phyloP scores from a whole-genome alignment of 2,329 filamentous ascomycete genomes.

The Shiraia sp. region DNA sequence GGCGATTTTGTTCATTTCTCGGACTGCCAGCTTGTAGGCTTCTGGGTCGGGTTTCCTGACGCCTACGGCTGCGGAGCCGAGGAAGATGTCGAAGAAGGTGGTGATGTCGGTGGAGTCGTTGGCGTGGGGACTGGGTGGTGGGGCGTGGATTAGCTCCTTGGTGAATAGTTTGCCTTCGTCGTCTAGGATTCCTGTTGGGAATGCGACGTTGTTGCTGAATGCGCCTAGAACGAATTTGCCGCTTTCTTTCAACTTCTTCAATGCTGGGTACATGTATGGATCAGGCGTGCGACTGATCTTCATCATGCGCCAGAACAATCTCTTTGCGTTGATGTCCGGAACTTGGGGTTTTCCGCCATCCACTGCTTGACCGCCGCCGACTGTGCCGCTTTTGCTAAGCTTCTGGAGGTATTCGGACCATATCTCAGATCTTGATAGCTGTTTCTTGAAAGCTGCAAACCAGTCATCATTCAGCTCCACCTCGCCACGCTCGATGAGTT shows the following conservation, averaged over 20 bases:
- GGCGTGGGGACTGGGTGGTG: slow-evolving; percentile 23
- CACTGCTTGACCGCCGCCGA: slow-evolving; percentile 35
- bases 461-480: slow-evolving; percentile 75
- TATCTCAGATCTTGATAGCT: slow-evolving; percentile 67
- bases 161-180: slow-evolving; percentile 53
- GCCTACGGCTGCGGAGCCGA: slow-evolving; percentile 84
- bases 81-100: slow-evolving; percentile 79
- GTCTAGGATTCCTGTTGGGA: slow-evolving; percentile 74
- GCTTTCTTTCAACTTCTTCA: slow-evolving; percentile 65
- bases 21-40: slow-evolving; percentile 77
- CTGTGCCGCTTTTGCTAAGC: slow-evolving; percentile 19
- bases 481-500: slow-evolving; percentile 82
- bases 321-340: slow-evolving; percentile 75
- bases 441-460: slow-evolving; percentile 74
- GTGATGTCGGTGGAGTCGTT: slow-evolving; percentile 57
- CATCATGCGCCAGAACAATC: slow-evolving; percentile 94
- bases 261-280: slow-evolving; percentile 84
- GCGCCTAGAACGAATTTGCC: slow-evolving; percentile 64
- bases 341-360: slow-evolving; percentile 57
- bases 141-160: slow-evolving; percentile 35
- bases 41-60: slow-evolving; percentile 82
- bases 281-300: slow-evolving; percentile 69
- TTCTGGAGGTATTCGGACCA: slow-evolving; percentile 67
- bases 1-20: slow-evolving; percentile 66
- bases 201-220: slow-evolving; percentile 87